Evolutionary conservation across 2,329 filamentous ascomycete genomes (phyloP), one percentile per base, ranked within the genome.

Genomic region (Trichoderma semiorbis): DNA sequence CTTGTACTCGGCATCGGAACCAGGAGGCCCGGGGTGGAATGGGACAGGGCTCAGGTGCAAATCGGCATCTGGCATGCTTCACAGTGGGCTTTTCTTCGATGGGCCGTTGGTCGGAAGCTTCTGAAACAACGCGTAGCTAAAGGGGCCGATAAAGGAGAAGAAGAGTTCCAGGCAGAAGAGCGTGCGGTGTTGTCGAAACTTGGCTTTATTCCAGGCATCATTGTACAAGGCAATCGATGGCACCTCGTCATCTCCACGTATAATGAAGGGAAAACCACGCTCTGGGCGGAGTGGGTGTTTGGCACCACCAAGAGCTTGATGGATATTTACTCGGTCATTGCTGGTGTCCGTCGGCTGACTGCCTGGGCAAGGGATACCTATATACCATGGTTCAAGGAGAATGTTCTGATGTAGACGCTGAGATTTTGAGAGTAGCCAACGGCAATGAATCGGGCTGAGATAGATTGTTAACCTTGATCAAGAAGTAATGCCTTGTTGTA

Each of bases 291-390:
- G n/a, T 55, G 14, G n/a, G 7, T 32, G 7, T 66, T 66, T 55
- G 28, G 47, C 1, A 18, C n/a, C 24, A 66, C 47, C 3, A 50
- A 30, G 47, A 47, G 77, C 73, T n/a, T 69, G 60, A 2, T 14
- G 3, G 2, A 78, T 60, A 5, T 26, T 4, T 66, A 66, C 16
- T n/a, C 30, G 3, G n/a, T 66, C 12, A 12, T 66, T 55, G 47
- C 47, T 12, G 63, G 63, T 16, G 30, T 66, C 12, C 30, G 63
- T 5, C 47, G 36, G 47, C 16, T 66, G 16, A 55, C 21, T 8
- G 30, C 63, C 28, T 66, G 30, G 63, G 63, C 7, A 7, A 55
- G 47, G 16, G 63, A 66, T 5, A 57, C 21, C 3, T 66, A 66
- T 39, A 5, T 55, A 39, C 47, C 30, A 16, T 66, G 47, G 21